Percentiles rank a stretch among this genome's conserved stretches.
phyloP scores from a whole-genome alignment of 176 grass and related monocot genomes.

The Ananas comosus region DNA sequence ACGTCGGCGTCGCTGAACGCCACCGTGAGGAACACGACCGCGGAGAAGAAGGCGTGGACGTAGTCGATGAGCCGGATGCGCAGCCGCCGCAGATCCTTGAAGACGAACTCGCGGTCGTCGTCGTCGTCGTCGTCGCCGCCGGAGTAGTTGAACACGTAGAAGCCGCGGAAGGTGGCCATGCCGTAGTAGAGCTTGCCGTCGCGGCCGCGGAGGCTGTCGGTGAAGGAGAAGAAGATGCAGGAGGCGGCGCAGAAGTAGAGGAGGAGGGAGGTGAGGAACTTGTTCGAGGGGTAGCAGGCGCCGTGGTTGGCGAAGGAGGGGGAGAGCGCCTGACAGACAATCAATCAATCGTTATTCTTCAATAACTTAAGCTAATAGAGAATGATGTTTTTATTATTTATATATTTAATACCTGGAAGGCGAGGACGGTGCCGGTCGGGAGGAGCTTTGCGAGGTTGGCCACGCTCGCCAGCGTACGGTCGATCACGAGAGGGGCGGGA shows the following conservation, averaged over 20 bases:
- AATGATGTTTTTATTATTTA: too few species aligned
- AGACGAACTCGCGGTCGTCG: neutral
- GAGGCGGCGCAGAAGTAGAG: slow-evolving; percentile 13
- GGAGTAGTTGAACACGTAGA: slow-evolving; percentile 38
- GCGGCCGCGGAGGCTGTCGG: slow-evolving; percentile 29
- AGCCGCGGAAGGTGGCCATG: slow-evolving; percentile 29
- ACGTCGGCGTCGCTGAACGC: slow-evolving; percentile 29
- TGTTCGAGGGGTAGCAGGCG: slow-evolving; percentile 15
- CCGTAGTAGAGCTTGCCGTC: slow-evolving; percentile 51
- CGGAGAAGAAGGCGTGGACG: slow-evolving; percentile 22
- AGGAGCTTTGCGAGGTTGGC: slow-evolving; percentile 41
- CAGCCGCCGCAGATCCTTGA: slow-evolving; percentile 2
- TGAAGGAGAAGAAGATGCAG: slow-evolving; percentile 36
- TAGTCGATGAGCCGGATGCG: slow-evolving; percentile 9
- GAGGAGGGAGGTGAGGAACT: slow-evolving; percentile 24
- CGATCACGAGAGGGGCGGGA: neutral
- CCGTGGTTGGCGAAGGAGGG: slow-evolving; percentile 36
- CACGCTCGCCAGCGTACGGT: slow-evolving; percentile 21
- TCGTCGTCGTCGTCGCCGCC: slow-evolving; percentile 3
- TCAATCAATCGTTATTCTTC: too few species aligned
- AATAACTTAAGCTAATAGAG: too few species aligned
- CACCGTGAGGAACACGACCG: slow-evolving; percentile 28
- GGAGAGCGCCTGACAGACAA: slow-evolving; percentile 2
- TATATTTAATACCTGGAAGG: slow-evolving; percentile 15
- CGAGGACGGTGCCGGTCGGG: slow-evolving; percentile 38